Base-by-base conservation (phyloP, 129 eudicot species). In the Deinandra increscens region DNA sequence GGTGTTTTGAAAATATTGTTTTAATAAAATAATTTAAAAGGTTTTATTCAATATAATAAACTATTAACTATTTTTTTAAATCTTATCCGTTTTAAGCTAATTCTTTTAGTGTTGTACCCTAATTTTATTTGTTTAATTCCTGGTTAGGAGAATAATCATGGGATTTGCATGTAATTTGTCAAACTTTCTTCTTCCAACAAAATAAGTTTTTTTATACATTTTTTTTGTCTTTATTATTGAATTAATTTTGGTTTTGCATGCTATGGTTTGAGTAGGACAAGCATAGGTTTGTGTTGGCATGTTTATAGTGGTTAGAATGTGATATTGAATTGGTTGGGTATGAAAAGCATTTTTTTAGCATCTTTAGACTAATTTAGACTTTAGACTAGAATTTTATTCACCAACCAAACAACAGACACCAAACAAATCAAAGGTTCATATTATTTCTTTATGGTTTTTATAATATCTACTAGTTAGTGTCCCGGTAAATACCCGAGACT, bases 91-190 rank as follows among this genome's bases (percentile, higher is more conserved):
- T 15, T 60, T 4, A 68, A n/a, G 34, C 26, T 39, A 11, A 42
- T 36, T 36, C n/a, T 36, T 36, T 36, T 54, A 48, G 39, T 54
- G 36, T 12, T 62, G 51, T 50, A 37, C 36, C 12, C 22, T 26
- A 58, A 1, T 23, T 31, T 33, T 56, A 23, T 36, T 56, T 45
- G 39, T 66, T 66, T 15, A 59, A 59, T 34, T 54, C 9, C 31
- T 66, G 23, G 8, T 55, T 42, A 66, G 61, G 31, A 36, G 15
- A 76, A 76, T 75, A 75, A 75, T 5, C 64, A 20, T 76, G 60
- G 49, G 69, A 58, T 33, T 67, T 64, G 60, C 74, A 66, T 36
- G 80, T 76, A 76, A 36, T 76, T 69, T 76, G 64, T 55, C 60
- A 23, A 59, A 76, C 69, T 76, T 44, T 34, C 22, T 39, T 65